Evolutionary conservation across 257 asterid genomes (phyloP).

Genomic region (Pogostemon cablin): DNA sequence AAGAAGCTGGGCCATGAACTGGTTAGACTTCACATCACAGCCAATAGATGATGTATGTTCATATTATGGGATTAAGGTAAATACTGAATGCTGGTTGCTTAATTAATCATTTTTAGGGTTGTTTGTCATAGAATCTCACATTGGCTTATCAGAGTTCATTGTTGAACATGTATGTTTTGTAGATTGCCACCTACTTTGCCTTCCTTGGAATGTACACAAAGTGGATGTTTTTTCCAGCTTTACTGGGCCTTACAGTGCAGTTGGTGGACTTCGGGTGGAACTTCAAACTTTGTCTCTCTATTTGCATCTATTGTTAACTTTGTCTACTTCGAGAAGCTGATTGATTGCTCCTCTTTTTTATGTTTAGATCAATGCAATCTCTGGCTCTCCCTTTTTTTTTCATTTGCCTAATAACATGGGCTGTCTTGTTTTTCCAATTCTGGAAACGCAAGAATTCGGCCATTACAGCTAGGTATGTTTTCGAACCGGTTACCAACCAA

Average conservation of each 20-base stretch:
- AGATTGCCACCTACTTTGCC: conserved; percentile 91
- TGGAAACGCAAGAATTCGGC: conserved; percentile 97
- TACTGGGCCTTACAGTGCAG: conserved; percentile 73
- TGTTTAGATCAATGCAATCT: conserved; percentile 68
- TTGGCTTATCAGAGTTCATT: neutral
- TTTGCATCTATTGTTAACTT: conserved; percentile 8
- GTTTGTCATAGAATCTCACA: neutral
- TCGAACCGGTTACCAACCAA: neutral
- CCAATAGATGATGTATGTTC: conserved; percentile 92
- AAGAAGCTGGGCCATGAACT: conserved; percentile 93
- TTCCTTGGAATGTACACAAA: conserved; percentile 93
- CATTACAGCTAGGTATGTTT: conserved; percentile 63
- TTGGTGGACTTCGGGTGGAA: conserved; percentile 81
- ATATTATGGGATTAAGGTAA: conserved; percentile 87
- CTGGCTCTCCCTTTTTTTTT: conserved; percentile 87
- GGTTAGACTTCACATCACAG: conserved; percentile 80
- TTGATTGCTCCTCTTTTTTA: conserved; percentile 13
- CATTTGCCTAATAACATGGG: conserved; percentile 80
- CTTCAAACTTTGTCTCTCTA: conserved; percentile 23
- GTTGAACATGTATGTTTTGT: conserved; percentile 19
- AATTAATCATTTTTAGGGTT: neutral
- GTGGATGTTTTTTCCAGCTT: conserved; percentile 95
- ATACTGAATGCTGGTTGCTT: neutral
- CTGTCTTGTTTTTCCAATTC: conserved; percentile 84
- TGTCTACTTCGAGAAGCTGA: conserved; percentile 20